A percentile compares a stretch with the other conserved stretches of the same genome.
phyloP scores from a whole-genome alignment of 768 basidiomycete genomes.

The Amanita muscaria region DNA sequence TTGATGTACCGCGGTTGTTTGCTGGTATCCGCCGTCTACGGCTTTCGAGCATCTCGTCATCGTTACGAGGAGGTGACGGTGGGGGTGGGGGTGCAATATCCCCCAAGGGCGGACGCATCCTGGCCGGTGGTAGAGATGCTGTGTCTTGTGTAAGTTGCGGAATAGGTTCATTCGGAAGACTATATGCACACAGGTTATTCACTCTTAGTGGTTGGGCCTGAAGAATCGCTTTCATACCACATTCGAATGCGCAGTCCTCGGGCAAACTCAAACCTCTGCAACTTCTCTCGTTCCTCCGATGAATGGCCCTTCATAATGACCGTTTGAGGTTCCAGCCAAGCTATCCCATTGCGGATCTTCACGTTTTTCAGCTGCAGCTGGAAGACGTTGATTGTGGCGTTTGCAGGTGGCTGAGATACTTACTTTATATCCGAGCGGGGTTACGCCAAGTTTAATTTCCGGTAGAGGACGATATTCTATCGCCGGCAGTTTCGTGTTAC shows the following conservation, averaged over 20 bases:
- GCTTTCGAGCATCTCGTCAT: slow-evolving; percentile 8
- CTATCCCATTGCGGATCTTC: slow-evolving; percentile 57
- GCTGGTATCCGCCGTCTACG: slow-evolving; percentile 9
- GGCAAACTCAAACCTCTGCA: slow-evolving; percentile 52
- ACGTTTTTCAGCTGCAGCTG: slow-evolving; percentile 69
- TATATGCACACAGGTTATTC: background rate
- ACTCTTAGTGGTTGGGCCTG: slow-evolving; percentile 1
- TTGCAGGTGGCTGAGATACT: slow-evolving; percentile 3
- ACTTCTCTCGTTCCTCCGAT: slow-evolving; percentile 54
- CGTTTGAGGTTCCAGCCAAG: slow-evolving; percentile 67
- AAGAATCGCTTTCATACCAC: slow-evolving; percentile 40
- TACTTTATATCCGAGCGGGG: slow-evolving; percentile 81
- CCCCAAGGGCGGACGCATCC: slow-evolving; percentile 20
- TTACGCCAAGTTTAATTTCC: slow-evolving; percentile 61
- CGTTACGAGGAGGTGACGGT: slow-evolving; percentile 10
- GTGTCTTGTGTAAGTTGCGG: slow-evolving; percentile 13
- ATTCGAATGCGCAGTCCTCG: slow-evolving; percentile 52
- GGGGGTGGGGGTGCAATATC: slow-evolving; percentile 16
- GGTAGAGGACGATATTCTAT: slow-evolving; percentile 70
- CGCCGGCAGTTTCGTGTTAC: slow-evolving; percentile 55
- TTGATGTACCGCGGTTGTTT: too few species aligned
- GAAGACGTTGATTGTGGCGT: background rate
- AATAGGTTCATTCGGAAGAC: slow-evolving; percentile 17
- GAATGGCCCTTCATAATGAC: slow-evolving; percentile 51
- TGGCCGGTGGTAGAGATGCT: slow-evolving; percentile 9